Evolutionary conservation across 805 yeast genomes (phyloP), one percentile per base, ranked within the genome.

Genomic region (Wickerhamomyces sydowiorum): DNA sequence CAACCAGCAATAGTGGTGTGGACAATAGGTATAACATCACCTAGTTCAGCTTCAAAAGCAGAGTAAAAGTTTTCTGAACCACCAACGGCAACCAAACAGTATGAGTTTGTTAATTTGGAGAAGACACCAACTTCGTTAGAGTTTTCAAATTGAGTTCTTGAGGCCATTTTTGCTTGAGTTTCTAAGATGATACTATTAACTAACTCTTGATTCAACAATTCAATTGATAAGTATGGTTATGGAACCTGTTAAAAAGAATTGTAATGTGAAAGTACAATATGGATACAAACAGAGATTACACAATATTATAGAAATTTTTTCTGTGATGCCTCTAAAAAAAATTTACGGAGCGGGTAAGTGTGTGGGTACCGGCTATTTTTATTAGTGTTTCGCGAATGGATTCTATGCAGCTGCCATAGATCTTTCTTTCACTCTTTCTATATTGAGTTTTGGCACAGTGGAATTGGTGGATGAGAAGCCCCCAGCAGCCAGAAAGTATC

Each of bases 1-100:
- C 96, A 90, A 55, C 99, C 99, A 25, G 97, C 97, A 56, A 93
- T 93, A 45, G 99, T 93, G 41, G 98, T 88, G 62, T 93, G 96
- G 49, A 87, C 93, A 57, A 93, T 87, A 41, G 99, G 99, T 49
- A 93, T 80, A 40, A 88, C 89, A 66, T 90, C 98, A 47, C 97
- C 97, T 50, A 95, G 73, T 67, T 93, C 96, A 40, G 96, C 96
- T 73, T 93, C 99, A 62, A 93, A 91, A 23, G 97, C 96, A 43
- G 97, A 89, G 65, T 83, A 86, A 54, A 80, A 80, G 62, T 80
- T 80, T 61, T 80, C 85, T 35, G 97, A 89, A 24, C 97, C 99
- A 48, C 99, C 98, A 42, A 93, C 88, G 7, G 99, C 95, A 43
- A 91, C 97, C 55, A 93, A 74, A 62, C 96, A 86, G 75, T 93